These are phyloP conservation scores for Phytophthora nicotianae DNA, from an alignment of 352 stramenopile genomes.

Conservation along the genomic window DNA sequence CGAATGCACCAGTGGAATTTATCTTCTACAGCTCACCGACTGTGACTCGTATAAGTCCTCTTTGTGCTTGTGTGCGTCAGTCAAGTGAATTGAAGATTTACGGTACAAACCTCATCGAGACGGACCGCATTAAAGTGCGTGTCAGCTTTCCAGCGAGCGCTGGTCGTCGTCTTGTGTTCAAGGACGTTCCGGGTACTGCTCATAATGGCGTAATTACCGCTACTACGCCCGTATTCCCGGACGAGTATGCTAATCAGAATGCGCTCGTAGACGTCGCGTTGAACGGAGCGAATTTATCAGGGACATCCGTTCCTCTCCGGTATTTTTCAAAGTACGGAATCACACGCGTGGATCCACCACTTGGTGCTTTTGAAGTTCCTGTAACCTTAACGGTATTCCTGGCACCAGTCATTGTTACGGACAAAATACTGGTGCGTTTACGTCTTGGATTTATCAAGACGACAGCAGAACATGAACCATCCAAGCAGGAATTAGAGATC, in stretches of 20 bases:
- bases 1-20: constrained; percentile 52
- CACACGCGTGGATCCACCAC: constrained; percentile 47
- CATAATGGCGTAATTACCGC: constrained; percentile 57
- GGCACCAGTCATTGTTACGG: constrained; percentile 49
- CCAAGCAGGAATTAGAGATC: constrained; percentile 8
- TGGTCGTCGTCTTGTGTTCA: constrained; percentile 35
- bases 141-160: constrained; percentile 34
- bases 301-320: constrained; percentile 46
- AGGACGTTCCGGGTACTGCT: constrained; percentile 44
- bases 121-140: constrained; percentile 71
- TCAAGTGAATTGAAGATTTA: constrained; percentile 60
- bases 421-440: constrained; percentile 49
- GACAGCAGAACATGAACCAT: not conserved
- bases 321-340: constrained; percentile 65
- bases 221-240: constrained; percentile 49
- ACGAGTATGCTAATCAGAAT: constrained; percentile 51
- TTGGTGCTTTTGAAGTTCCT: constrained; percentile 66
- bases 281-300: constrained; percentile 74
- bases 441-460: constrained; percentile 34
- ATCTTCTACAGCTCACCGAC: constrained; percentile 76
- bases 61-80: constrained; percentile 58
- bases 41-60: constrained; percentile 55
- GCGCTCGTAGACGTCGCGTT: constrained; percentile 65
- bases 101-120: constrained; percentile 77
- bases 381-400: constrained; percentile 47